Base-by-base conservation (phyloP, 2,329 filamentous ascomycete species). In the Waltergamsia citrina region DNA sequence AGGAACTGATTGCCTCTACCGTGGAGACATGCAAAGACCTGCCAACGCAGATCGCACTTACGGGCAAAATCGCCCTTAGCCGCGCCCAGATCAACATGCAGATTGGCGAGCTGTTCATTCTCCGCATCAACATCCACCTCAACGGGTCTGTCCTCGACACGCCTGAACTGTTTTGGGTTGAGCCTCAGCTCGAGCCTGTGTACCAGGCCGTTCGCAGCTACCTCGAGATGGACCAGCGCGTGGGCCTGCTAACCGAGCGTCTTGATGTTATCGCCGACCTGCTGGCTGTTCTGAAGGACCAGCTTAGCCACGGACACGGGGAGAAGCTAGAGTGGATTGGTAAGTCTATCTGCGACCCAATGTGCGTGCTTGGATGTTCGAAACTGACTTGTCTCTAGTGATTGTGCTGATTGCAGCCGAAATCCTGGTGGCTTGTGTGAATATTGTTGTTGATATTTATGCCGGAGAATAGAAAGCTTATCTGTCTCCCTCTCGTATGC, bases 81-180 rank as follows among this genome's bases (percentile, higher is more conserved):
- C 78, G 90, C 28, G 78, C 78, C 38, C 79, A 96, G 55, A 95
- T 98, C 67, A 96, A 96, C 67, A 96, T 96, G 88, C 88, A 96
- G 60, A 95, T 98, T 40, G 92, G 92, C 54, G 88, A 98, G 63
- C 75, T 98, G 35, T 98, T 98, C 59, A 96, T 98, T 52, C 67
- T 98, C 21, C 78, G 92, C 39, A 96, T 98, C 63, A 95, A 92
- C 57, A 96, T 98, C 51, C 93, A 98, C 60, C 72, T 98, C 33
- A 94, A 96, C 57, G 92, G 92, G 22, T 94, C 85, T 20, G 88
- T 98, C 6, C 79, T 98, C 25, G 92, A 98, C 56, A 94, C 88
- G 8, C 92, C 92, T 0, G 92, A 98, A 61, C 71, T 98, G 27
- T 96, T 98, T 71, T 98, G 92, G 92, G 85, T 90, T 21, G 92